Evolutionary conservation across 2,329 filamentous ascomycete species (phyloP), one percentile per base, ranked within the genome.

Genomic region (Trematosphaeria pertusa): DNA sequence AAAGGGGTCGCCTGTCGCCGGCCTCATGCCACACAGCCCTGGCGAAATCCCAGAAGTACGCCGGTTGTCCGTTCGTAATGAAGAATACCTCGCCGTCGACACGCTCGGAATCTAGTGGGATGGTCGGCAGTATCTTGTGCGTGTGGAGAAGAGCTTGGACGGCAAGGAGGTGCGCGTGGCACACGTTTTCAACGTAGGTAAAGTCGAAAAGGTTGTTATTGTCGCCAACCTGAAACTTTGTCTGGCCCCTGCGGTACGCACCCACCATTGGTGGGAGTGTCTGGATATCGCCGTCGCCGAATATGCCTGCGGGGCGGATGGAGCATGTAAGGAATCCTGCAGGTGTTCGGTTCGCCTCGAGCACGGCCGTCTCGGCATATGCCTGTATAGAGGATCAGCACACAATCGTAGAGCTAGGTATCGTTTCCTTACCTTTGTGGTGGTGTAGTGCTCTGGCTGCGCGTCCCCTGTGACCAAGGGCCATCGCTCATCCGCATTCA

Each of bases 141-240:
- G 76, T 77, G 4, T 71, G 65, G 15, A 82, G 70, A 0, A 84
- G 74, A 0, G 78, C 79, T 11, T 74, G 68, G 0, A 76, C 73
- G 2, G 77, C 78, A 10, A 81, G 72, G 38, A 82, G 64, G 52
- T 82, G 79, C 0, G 75, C 79, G 54, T 80, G 73, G 2, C 77
- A 77, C 11, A 80, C 73, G 58, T 81, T 82, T 31, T 71, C 76
- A 34, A 79, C 75, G 54, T 80, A 80, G 28, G 77, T 79, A 51
- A 78, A 81, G 62, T 82, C 79, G 66, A 79, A 81, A 2, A 81
- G 65, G 58, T 82, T 81, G 45, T 75, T 71, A 59, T 81, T 81
- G 15, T 69, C 61, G 41, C 79, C 79, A 37, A 82, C 68, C 52
- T 81, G 78, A 52, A 77, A 75, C 56, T 76, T 78, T 46, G 72